phyloP scores from a whole-genome alignment of 192 early-diverging fungal genomes.

The Helicostylum pulchrum region DNA sequence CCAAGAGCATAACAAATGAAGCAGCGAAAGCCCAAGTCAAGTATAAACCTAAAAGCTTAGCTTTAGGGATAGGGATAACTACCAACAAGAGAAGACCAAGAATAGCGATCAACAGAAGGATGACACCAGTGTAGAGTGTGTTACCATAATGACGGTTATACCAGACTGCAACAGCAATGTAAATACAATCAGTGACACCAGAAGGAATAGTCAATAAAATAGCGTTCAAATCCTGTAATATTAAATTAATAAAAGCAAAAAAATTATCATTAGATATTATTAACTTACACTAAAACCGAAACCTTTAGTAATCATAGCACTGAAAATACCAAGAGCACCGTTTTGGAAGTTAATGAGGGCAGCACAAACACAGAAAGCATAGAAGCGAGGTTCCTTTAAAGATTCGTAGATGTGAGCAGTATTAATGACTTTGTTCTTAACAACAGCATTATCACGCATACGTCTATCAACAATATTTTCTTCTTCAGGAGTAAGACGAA shows the following conservation, averaged over 20 bases:
- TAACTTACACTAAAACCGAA: constrained; percentile 20
- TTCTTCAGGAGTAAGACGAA: constrained; percentile 22
- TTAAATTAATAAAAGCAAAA: constrained; percentile 1
- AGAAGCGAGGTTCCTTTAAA: constrained; percentile 19
- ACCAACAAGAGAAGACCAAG: constrained; percentile 23
- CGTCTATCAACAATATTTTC: constrained; percentile 21
- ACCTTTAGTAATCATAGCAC: constrained; percentile 14
- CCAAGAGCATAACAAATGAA: constrained; percentile 18
- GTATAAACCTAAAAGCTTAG: constrained; percentile 16
- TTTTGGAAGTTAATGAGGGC: constrained; percentile 23
- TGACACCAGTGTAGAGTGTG: constrained; percentile 13
- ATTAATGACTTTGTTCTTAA: constrained; percentile 12
- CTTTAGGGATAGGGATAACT: constrained; percentile 11
- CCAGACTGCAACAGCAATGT: constrained; percentile 17
- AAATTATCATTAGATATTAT: background rate
- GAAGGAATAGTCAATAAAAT: constrained; percentile 24
- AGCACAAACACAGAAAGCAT: constrained; percentile 1
- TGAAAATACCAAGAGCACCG: constrained; percentile 9
- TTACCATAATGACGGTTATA: constrained; percentile 16
- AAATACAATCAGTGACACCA: constrained; percentile 12
- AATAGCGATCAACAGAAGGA: background rate
- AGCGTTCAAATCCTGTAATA: constrained; percentile 16
- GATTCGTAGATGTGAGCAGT: constrained; percentile 17
- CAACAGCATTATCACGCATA: constrained; percentile 21
- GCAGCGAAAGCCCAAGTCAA: constrained; percentile 16